These are phyloP conservation scores for Paramyrothecium roridum DNA, from an alignment of 2,329 filamentous ascomycete genomes.

Conservation along the genomic window DNA sequence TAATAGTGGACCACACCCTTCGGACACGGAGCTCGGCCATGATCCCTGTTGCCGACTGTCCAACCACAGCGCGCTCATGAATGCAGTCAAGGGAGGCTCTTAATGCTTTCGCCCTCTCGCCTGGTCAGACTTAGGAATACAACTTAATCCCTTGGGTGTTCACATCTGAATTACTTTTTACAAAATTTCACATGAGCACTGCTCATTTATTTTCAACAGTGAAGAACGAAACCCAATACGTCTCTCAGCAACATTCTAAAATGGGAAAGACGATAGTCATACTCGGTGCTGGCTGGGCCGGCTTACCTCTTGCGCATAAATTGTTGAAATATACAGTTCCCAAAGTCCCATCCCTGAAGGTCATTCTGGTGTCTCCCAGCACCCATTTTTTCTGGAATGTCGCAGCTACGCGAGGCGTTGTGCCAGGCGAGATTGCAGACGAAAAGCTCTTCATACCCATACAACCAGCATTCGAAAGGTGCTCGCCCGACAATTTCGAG, in stretches of 20 bases:
- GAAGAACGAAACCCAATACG: no score
- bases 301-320: slow-evolving; percentile 47
- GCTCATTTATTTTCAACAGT: neutral
- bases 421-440: slow-evolving; percentile 44
- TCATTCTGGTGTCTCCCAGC: slow-evolving; percentile 52
- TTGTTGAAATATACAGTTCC: slow-evolving; percentile 46
- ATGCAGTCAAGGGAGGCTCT: no score
- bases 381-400: slow-evolving; percentile 55
- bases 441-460: slow-evolving; percentile 45
- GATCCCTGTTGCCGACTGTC: slow-evolving; percentile 4
- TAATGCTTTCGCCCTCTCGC: no score
- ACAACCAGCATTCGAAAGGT: slow-evolving; percentile 39
- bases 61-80: no score
- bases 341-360: slow-evolving; percentile 36
- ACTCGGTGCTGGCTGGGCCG: slow-evolving; percentile 49
- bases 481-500: slow-evolving; percentile 41
- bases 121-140: no score
- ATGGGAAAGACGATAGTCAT: slow-evolving; percentile 51
- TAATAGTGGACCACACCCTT: neutral
- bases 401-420: slow-evolving; percentile 50
- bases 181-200: neutral
- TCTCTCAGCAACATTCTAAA: slow-evolving; percentile 1
- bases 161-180: no score
- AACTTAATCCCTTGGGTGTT: no score
- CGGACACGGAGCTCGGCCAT: slow-evolving; percentile 24